These are phyloP conservation scores for Tricholoma bakamatsutake DNA, from an alignment of 768 basidiomycete genomes.

Conservation along the genomic window DNA sequence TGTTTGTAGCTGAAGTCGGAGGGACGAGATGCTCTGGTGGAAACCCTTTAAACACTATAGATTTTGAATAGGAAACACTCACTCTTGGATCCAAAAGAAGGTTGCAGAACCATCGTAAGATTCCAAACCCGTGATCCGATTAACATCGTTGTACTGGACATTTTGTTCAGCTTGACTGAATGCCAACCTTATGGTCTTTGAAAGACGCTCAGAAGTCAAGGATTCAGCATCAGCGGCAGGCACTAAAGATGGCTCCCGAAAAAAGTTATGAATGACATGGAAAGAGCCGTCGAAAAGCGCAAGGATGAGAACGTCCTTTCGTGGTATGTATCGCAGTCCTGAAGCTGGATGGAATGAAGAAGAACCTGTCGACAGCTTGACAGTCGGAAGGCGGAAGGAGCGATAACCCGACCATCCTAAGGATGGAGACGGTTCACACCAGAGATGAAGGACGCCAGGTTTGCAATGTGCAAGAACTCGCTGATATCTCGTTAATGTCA, in stretches of 20 bases:
- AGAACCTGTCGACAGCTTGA: slow-evolving; percentile 49
- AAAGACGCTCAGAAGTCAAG: slow-evolving; percentile 38
- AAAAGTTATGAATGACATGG: slow-evolving; percentile 51
- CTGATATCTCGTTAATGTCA: slow-evolving; percentile 23
- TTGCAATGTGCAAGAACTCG: slow-evolving; percentile 52
- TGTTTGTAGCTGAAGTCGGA: slow-evolving; percentile 80
- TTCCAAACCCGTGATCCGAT: slow-evolving; percentile 53
- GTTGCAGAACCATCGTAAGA: slow-evolving; percentile 51
- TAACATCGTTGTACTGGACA: slow-evolving; percentile 44
- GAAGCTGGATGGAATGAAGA: slow-evolving; percentile 55
- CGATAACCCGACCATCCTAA: slow-evolving; percentile 44
- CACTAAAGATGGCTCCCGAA: slow-evolving; percentile 38
- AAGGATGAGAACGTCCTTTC: slow-evolving; percentile 49
- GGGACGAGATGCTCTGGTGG: slow-evolving; percentile 48
- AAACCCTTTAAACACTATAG: not conserved
- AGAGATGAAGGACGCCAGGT: slow-evolving; percentile 57
- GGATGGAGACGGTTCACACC: slow-evolving; percentile 31
- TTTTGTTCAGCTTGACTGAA: slow-evolving; percentile 44
- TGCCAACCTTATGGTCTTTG: slow-evolving; percentile 40
- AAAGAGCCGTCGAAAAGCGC: slow-evolving; percentile 68
- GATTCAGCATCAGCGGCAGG: slow-evolving; percentile 17
- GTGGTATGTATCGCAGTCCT: slow-evolving; percentile 49
- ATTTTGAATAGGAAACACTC: slow-evolving; percentile 18
- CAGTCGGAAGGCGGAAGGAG: slow-evolving; percentile 37
- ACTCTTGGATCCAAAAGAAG: slow-evolving; percentile 75